Percentiles rank a stretch among this genome's conserved stretches.
phyloP scores from a whole-genome alignment of 495 filamentous ascomycete species.

The Trichocladium uniseriatum region DNA sequence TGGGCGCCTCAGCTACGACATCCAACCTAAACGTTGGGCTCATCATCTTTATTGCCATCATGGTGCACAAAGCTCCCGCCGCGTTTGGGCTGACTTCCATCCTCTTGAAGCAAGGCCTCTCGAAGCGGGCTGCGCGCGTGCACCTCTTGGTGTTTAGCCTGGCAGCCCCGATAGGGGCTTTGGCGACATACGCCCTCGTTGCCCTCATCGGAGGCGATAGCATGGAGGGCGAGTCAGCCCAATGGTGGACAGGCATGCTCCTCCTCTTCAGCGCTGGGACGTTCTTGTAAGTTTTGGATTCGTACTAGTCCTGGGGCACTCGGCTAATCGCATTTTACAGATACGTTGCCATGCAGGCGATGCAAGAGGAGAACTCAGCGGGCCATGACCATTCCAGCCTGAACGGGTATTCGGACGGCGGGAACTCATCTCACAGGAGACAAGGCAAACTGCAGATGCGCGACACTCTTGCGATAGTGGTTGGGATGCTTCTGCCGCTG shows the following conservation, averaged over 20 bases:
- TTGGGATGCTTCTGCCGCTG: conserved; percentile 84
- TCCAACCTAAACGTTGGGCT: conserved; percentile 64
- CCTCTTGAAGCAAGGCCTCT: conserved; percentile 76
- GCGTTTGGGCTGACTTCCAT: conserved; percentile 91
- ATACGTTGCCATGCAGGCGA: conserved; percentile 97
- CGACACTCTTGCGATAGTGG: conserved; percentile 65
- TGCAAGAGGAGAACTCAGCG: conserved; percentile 66
- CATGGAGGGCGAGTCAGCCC: conserved; percentile 34
- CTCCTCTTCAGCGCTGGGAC: conserved; percentile 89
- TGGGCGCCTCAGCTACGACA: conserved; percentile 75
- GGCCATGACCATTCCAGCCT: conserved; percentile 37
- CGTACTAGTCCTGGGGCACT: background rate
- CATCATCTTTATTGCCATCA: conserved; percentile 90
- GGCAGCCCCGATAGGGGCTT: conserved; percentile 78
- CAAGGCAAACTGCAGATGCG: conserved; percentile 45
- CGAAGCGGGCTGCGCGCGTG: conserved; percentile 72
- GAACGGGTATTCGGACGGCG: conserved; percentile 61
- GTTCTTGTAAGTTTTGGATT: conserved; percentile 64
- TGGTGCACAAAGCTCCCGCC: conserved; percentile 94
- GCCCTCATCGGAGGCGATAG: conserved; percentile 54
- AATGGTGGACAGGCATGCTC: conserved; percentile 88
- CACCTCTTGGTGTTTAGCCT: conserved; percentile 87
- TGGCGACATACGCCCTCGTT: conserved; percentile 73
- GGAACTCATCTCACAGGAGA: conserved; percentile 38
- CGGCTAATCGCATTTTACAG: conserved; percentile 36